A percentile compares a stretch with the other conserved stretches of the same genome.
These are phyloP conservation scores for Coniochaeta pulveracea DNA, from an alignment of 2,329 filamentous ascomycete species.

Conservation along the genomic window DNA sequence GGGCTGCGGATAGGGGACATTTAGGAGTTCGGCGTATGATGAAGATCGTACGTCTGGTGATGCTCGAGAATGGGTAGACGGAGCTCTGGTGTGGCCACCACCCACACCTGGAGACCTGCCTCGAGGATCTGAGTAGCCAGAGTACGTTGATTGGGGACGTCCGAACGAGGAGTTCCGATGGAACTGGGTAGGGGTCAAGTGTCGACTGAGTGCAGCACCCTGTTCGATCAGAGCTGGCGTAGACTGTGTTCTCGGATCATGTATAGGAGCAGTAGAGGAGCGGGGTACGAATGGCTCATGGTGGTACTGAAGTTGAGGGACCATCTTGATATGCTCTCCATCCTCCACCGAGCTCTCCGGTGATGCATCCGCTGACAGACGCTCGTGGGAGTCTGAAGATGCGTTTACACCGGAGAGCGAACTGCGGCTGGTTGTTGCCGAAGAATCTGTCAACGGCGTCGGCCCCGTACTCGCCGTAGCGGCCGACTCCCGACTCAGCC, in stretches of 20 bases:
- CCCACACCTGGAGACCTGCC: conserved; percentile 47
- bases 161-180: conserved; percentile 46
- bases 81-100: conserved; percentile 30
- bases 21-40: conserved; percentile 49
- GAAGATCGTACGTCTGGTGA: conserved; percentile 43
- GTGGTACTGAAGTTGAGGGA: conserved; percentile 52
- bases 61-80: conserved; percentile 38
- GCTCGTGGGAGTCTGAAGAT: conserved; percentile 26
- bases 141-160: conserved; percentile 68
- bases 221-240: conserved; percentile 41
- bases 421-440: conserved; percentile 43
- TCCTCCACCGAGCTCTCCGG: conserved; percentile 39
- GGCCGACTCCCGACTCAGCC: conserved; percentile 42
- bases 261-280: conserved; percentile 16
- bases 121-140: conserved; percentile 57
- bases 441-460: conserved; percentile 39
- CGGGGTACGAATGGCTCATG: conserved; percentile 34
- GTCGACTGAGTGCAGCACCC: conserved; percentile 41
- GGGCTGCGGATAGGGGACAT: conserved; percentile 70
- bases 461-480: conserved; percentile 36
- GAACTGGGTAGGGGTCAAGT: conserved; percentile 47
- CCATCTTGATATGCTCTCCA: conserved; percentile 28
- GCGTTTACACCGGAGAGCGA: conserved; percentile 42
- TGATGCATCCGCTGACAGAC: conserved; percentile 35
- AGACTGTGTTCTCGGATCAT: conserved; percentile 31